Evolutionary conservation across 768 basidiomycete genomes (phyloP), one percentile per base, ranked within the genome.

Genomic region (Phlebiopsis flavidoalba): DNA sequence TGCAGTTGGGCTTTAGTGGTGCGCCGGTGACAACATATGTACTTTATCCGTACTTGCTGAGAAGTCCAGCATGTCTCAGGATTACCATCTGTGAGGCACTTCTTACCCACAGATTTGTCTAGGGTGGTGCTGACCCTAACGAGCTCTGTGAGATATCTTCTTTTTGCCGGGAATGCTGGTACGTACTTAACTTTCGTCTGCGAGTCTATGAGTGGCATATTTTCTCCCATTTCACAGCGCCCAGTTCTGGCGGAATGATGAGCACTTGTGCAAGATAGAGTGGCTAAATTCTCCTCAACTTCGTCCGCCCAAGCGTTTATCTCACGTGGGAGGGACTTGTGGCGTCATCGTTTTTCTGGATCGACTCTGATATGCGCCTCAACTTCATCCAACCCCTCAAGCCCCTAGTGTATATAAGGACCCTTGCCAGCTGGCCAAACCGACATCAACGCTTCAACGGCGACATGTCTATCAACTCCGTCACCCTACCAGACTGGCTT

Each of bases 21-120:
- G 19, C 49, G 52, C 40, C 33, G 46, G 15, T 26, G 5, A 12
- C 3, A 8, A 3, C 5, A 11, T 37, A 49, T 11, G 50, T 37
- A 5, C 12, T 24, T 40, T 26, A 14, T 24, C 58, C 50, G 40
- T 60, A 88, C 90, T 80, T 89, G 87, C 71, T 87, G 85, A 15
- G 90, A 91, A 22, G 89, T 86, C 90, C 91, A 93, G 70, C 91
- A 93, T 8, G 90, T 93, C 70, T 90, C 91, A 57, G 85, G 83
- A 64, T 76, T 88, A 24, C 79, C 76, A 67, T 93, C 91, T 31
- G 84, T 79, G 21, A 93, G 78, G 69, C 83, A 71, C 69, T 85
- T 88, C 74, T 89, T 92, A 19, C 83, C 83, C 14, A 80, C 83
- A 4, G 85, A 80, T 71, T 88, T 91, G 70, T 91, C 87, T 14